Conservation (phyloP, 2,329 filamentous ascomycete species). For the Penicillium aurantiogriseum region DNA sequence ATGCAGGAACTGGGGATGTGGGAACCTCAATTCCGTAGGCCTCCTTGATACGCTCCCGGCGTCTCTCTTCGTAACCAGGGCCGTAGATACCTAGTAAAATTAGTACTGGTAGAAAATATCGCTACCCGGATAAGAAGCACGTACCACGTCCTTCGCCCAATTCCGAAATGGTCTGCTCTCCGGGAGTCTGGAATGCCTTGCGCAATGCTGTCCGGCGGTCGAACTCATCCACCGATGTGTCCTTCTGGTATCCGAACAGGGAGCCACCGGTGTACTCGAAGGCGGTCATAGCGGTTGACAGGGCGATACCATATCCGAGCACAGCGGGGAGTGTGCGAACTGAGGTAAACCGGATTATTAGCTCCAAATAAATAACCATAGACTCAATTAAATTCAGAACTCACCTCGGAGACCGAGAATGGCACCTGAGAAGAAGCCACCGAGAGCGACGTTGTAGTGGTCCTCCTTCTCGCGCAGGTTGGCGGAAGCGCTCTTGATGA, state of each 20-base stretch:
- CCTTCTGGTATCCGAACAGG: conserved; percentile 55
- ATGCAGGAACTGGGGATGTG: conserved; percentile 51
- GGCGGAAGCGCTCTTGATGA: conserved; percentile 71
- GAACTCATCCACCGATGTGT: conserved; percentile 67
- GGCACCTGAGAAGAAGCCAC: conserved; percentile 72
- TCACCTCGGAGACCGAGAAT: conserved; percentile 71
- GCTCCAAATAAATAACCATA: conserved; percentile 6
- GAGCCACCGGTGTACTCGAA: conserved; percentile 68
- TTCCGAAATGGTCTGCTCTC: conserved; percentile 75
- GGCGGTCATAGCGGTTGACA: conserved; percentile 59
- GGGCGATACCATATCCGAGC: conserved; percentile 63
- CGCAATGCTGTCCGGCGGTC: conserved; percentile 72
- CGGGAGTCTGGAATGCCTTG: conserved; percentile 69
- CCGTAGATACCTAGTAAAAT: conserved; percentile 66
- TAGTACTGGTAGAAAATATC: conserved; percentile 15
- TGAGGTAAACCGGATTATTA: conserved; percentile 30
- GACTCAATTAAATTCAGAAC: conserved; percentile 16
- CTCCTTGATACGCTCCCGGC: conserved; percentile 76
- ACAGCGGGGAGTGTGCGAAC: conserved; percentile 67
- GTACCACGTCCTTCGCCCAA: conserved; percentile 85
- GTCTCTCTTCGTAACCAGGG: conserved; percentile 80
- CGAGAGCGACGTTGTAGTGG: conserved; percentile 69
- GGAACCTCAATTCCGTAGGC: conserved; percentile 85
- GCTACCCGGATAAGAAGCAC: conserved; percentile 24
- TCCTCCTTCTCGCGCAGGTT: conserved; percentile 87